A percentile compares a stretch with the other conserved stretches of the same genome.
Evolutionary conservation across 176 grass and related monocot genomes (phyloP).

Genomic region (Triticum turgidum): DNA sequence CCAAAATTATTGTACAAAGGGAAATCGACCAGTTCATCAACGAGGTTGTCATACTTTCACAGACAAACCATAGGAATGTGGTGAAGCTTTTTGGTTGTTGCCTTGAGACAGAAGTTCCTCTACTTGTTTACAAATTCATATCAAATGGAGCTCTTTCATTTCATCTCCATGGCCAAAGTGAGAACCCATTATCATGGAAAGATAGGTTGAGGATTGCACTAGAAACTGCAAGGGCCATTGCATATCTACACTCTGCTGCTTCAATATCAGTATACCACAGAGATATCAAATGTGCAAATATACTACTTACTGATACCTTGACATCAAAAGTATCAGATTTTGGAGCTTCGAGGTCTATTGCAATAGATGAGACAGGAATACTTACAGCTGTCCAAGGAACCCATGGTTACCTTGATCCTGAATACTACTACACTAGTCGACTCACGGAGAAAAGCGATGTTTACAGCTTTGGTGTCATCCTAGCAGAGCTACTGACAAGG

Average conservation of each 20-base stretch:
- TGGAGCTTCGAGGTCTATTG: no score
- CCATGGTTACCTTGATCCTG: no score
- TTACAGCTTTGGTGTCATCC: conserved; percentile 39
- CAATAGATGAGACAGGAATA: no score
- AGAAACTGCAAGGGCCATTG: no score
- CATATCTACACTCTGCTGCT: no score
- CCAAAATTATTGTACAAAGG: conserved; percentile 44
- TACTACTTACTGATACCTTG: no score
- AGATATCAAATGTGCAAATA: no score
- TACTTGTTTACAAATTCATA: conserved; percentile 53
- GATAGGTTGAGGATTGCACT: conserved; percentile 15
- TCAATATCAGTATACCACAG: no score
- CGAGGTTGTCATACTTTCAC: conserved; percentile 60
- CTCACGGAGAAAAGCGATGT: conserved; percentile 31
- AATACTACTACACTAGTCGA: no score
- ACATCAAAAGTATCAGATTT: no score
- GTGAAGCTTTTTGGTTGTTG: conserved; percentile 48
- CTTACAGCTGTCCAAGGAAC: no score
- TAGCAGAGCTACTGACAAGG: conserved; percentile 35
- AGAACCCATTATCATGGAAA: conserved; percentile 32
- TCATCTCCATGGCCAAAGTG: conserved; percentile 28
- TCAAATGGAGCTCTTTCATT: conserved; percentile 42
- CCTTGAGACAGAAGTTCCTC: conserved; percentile 45
- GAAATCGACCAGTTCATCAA: conserved; percentile 62
- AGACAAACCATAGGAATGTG: conserved; percentile 52